Evolutionary conservation across 805 yeast species (phyloP).

Genomic region (Schizosaccharomyces cryophilus): DNA sequence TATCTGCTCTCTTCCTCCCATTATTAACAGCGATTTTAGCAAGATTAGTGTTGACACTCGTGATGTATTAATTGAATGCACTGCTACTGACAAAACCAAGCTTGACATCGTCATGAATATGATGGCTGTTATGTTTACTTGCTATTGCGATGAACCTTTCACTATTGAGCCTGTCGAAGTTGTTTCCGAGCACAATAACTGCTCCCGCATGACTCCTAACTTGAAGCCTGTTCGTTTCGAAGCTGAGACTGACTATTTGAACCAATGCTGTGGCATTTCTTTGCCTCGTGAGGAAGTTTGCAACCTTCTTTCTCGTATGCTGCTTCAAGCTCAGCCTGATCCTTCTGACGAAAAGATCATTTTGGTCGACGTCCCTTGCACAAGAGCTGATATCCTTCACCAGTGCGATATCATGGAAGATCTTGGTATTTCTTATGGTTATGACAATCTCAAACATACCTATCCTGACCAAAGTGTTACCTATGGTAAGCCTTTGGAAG

Average conservation of each 20-base stretch:
- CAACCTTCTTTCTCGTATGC: slow-evolving; percentile 53
- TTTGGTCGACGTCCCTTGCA: slow-evolving; percentile 60
- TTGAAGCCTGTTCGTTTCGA: slow-evolving; percentile 39
- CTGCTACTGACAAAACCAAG: slow-evolving; percentile 89
- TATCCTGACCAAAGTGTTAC: slow-evolving; percentile 53
- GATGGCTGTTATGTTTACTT: slow-evolving; percentile 85
- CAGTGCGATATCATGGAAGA: slow-evolving; percentile 98
- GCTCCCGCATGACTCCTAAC: slow-evolving; percentile 55
- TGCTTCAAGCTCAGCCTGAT: slow-evolving; percentile 38
- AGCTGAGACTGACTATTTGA: slow-evolving; percentile 65
- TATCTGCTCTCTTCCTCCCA: slow-evolving; percentile 87
- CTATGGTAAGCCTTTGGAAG: slow-evolving; percentile 68
- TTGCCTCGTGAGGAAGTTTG: slow-evolving; percentile 44
- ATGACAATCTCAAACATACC: slow-evolving; percentile 55
- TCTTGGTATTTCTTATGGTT: slow-evolving; percentile 90
- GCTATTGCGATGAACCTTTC: slow-evolving; percentile 59
- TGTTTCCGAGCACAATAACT: slow-evolving; percentile 53
- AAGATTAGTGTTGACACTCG: slow-evolving; percentile 67
- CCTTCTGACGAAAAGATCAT: slow-evolving; percentile 23
- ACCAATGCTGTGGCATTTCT: slow-evolving; percentile 74
- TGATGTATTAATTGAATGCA: slow-evolving; percentile 76
- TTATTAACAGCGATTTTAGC: slow-evolving; percentile 76
- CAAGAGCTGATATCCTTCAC: slow-evolving; percentile 87
- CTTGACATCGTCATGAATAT: slow-evolving; percentile 80
- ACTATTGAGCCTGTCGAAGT: slow-evolving; percentile 67